Evolutionary conservation across 2,329 filamentous ascomycete genomes (phyloP).

Genomic region (Exophiala bonariae): DNA sequence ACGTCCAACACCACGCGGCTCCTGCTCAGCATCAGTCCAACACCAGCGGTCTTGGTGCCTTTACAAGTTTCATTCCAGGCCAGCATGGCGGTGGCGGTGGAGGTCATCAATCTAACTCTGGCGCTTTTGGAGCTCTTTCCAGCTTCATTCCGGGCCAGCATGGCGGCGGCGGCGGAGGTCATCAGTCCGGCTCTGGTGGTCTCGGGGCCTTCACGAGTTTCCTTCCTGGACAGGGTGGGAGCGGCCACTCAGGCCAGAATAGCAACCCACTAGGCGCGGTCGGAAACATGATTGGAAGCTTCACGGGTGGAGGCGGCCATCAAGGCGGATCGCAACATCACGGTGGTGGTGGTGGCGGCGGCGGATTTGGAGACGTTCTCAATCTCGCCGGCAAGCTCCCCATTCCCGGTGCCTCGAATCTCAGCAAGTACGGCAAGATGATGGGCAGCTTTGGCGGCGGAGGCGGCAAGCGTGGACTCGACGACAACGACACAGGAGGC

Average conservation of each 20-base stretch:
- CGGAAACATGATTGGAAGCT: slow-evolving; percentile 19
- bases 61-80: slow-evolving; percentile 20
- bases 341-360: slow-evolving; percentile 14
- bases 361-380: slow-evolving; percentile 23
- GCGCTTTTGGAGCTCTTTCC: neutral
- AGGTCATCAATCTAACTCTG: slow-evolving; percentile 9
- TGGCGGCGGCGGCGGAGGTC: slow-evolving; percentile 3
- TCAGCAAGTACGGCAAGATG: slow-evolving; percentile 28
- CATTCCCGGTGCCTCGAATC: slow-evolving; percentile 22
- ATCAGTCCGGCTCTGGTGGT: slow-evolving; percentile 3
- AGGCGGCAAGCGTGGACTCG: slow-evolving; percentile 18
- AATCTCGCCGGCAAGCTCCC: slow-evolving; percentile 26
- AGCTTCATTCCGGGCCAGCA: too few species aligned
- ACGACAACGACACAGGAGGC: slow-evolving; percentile 6
- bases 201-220: slow-evolving; percentile 18
- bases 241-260: neutral
- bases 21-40: slow-evolving; percentile 14
- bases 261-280: slow-evolving; percentile 21
- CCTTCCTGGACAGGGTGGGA: slow-evolving; percentile 15
- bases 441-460: slow-evolving; percentile 16
- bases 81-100: slow-evolving; percentile 4
- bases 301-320: slow-evolving; percentile 13
- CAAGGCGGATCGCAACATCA: slow-evolving; percentile 5
- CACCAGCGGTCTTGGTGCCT: slow-evolving; percentile 14
- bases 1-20: slow-evolving; percentile 7